phyloP scores from a whole-genome alignment of 1,139 yeast species.

The Suhomyces guaymorum region DNA sequence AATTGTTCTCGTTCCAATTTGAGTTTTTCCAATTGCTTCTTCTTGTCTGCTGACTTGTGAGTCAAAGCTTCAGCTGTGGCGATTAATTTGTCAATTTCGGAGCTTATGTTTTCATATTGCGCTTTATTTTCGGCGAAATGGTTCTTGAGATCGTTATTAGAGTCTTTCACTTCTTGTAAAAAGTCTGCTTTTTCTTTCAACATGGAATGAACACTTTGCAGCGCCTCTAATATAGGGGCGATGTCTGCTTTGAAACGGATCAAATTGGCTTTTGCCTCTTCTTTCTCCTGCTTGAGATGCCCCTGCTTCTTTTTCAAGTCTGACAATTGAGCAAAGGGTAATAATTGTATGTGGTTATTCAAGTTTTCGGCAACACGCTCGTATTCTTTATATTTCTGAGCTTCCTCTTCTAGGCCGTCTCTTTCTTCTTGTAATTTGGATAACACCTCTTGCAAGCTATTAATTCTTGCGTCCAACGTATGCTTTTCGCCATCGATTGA shows the following conservation, averaged over 20 bases:
- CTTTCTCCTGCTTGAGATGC: slow-evolving; percentile 42
- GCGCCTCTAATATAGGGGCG: slow-evolving; percentile 3
- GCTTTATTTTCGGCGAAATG: slow-evolving; percentile 14
- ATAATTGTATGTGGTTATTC: slow-evolving; percentile 48
- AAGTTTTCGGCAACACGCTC: slow-evolving; percentile 46
- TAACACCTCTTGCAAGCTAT: slow-evolving; percentile 25
- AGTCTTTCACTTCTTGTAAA: slow-evolving; percentile 6
- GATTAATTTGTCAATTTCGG: slow-evolving; percentile 22
- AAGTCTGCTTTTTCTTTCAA: slow-evolving; percentile 13
- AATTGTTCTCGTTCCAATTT: slow-evolving; percentile 20
- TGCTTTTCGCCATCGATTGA: slow-evolving; percentile 46
- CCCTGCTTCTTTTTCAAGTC: slow-evolving; percentile 50
- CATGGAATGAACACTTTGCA: slow-evolving; percentile 11
- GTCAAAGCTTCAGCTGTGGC: slow-evolving; percentile 20
- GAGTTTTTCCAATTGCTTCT: slow-evolving; percentile 24
- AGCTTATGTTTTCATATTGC: slow-evolving; percentile 20
- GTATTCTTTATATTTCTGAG: slow-evolving; percentile 39
- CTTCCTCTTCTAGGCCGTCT: slow-evolving; percentile 37
- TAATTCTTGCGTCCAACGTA: slow-evolving; percentile 26
- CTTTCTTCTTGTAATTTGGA: slow-evolving; percentile 33
- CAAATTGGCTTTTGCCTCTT: slow-evolving; percentile 36
- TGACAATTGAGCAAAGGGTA: slow-evolving; percentile 64
- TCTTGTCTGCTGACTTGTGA: slow-evolving; percentile 25
- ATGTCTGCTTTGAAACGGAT: slow-evolving; percentile 25
- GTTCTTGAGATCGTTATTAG: slow-evolving; percentile 7